Evolutionary conservation across 208 protist genomes (phyloP).

Genomic region (Acanthamoeba healyi): DNA sequence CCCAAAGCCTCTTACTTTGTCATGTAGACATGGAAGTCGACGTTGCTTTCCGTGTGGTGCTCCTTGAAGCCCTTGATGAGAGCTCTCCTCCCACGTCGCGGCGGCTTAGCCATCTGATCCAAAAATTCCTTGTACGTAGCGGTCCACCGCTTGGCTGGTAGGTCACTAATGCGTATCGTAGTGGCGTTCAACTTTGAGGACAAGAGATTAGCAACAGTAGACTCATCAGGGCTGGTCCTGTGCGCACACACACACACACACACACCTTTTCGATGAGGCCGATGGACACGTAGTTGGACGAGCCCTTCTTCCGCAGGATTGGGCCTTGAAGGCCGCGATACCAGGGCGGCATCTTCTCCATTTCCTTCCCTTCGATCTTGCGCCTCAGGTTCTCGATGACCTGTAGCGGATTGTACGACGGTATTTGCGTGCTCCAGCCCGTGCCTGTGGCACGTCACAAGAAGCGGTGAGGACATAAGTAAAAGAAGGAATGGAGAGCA

Average conservation of each 20-base stretch:
- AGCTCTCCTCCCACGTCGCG: conserved; percentile 69
- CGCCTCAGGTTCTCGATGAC: conserved; percentile 93
- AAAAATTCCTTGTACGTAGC: conserved; percentile 90
- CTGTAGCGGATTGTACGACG: conserved; percentile 98
- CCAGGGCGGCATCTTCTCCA: conserved; percentile 95
- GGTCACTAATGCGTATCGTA: neutral
- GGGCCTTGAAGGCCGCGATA: conserved; percentile 96
- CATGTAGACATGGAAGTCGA: conserved; percentile 65
- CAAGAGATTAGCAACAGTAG: too few relatives aligned
- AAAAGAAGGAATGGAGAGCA: neutral
- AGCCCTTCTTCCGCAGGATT: neutral
- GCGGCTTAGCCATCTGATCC: conserved; percentile 92
- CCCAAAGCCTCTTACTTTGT: neutral
- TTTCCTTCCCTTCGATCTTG: conserved; percentile 91
- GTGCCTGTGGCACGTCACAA: conserved; percentile 89
- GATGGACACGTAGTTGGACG: neutral
- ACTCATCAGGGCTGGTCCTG: too few relatives aligned
- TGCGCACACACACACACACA: neutral
- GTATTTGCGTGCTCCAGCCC: conserved; percentile 98
- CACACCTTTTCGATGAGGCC: conserved; percentile 8
- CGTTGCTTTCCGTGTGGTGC: conserved; percentile 75
- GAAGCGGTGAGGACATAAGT: too few relatives aligned
- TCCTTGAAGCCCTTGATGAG: conserved; percentile 61
- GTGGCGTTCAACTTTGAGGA: neutral
- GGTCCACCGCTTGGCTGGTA: conserved; percentile 27